Base-by-base conservation (phyloP, 192 early-diverging fungal genomes). In the Chytriomyces sp. region DNA sequence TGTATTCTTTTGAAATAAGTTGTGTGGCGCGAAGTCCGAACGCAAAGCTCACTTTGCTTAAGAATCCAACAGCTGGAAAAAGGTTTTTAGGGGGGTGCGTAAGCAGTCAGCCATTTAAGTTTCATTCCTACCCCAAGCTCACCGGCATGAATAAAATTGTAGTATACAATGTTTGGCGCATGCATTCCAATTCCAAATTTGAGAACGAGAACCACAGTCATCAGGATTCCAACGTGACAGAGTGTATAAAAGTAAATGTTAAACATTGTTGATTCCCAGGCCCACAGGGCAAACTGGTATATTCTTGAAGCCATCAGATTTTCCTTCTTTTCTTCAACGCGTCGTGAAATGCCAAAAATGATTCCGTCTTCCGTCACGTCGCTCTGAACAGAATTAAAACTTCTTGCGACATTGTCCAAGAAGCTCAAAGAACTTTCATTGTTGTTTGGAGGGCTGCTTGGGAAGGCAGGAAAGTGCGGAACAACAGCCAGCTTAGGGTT, bases 341-440 rank as follows among this genome's bases (percentile, higher is more conserved):
- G 8, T 64, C 26, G 46, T 13, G 48, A 16, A 45, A 49, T 65
- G 23, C 66, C 28, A 10, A 46, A 45, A 49, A 75, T 64, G 13
- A 75, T 75, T 66, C 73, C 73, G 64, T 75, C 73, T 20, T 75
- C 73, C 13, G 73, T 75, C 64, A 75, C 66, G 24, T 75, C 73
- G 20, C 53, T 57, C 20, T 57, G 53, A 13, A 57, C 20, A 13
- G 53, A 57, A n/a, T 57, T 13, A 13, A 13, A 20, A 57, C 53
- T 57, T 20, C 20, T 13, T 20, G 1, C 20, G 16, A 13, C 53
- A 57, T n/a, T n/a, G 13, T 13, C 5, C 16, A 13, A n/a, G 20
- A n/a, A n/a, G 13, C 16, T n/a, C 20, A 5, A 5, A n/a, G 53
- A 57, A 20, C 16, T 20, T 57, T 5, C 53, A 57, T 57, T 57